These are phyloP conservation scores for Kodamaea kaohsiungensis DNA, from an alignment of 805 yeast species.

Conservation along the genomic window DNA sequence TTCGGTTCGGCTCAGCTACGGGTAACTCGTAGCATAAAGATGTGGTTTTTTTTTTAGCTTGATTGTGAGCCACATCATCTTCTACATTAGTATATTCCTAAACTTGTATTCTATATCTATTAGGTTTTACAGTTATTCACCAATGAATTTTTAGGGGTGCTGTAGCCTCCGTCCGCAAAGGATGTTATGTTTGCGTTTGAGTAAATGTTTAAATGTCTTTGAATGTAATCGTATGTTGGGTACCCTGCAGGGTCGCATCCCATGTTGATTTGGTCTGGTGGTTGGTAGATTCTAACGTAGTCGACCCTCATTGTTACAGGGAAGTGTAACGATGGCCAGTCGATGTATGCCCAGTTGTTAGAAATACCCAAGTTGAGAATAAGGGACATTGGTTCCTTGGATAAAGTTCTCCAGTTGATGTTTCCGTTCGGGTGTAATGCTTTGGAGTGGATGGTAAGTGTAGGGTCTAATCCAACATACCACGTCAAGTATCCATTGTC, in stretches of 20 bases:
- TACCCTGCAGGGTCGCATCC: slow-evolving; percentile 86
- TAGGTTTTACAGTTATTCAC: slow-evolving; percentile 9
- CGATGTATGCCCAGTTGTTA: slow-evolving; percentile 89
- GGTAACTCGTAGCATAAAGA: no score
- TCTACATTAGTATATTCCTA: no score
- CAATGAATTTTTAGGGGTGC: slow-evolving; percentile 40
- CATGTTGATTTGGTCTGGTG: slow-evolving; percentile 54
- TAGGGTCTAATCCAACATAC: slow-evolving; percentile 82
- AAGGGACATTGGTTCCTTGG: slow-evolving; percentile 92
- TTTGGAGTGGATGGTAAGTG: slow-evolving; percentile 68
- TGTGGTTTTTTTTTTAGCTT: no score
- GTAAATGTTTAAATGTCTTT: slow-evolving; percentile 69
- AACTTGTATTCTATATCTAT: neutral
- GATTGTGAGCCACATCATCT: no score
- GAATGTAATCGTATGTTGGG: slow-evolving; percentile 86
- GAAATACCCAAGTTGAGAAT: slow-evolving; percentile 88
- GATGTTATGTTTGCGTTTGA: slow-evolving; percentile 64
- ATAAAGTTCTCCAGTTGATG: slow-evolving; percentile 74
- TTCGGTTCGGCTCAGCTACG: no score
- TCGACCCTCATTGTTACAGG: slow-evolving; percentile 79
- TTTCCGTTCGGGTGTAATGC: slow-evolving; percentile 92
- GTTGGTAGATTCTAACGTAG: slow-evolving; percentile 92
- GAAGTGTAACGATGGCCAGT: slow-evolving; percentile 79
- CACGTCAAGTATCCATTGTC: slow-evolving; percentile 75
- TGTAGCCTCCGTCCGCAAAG: slow-evolving; percentile 77